Evolutionary conservation across 805 yeast species (phyloP).

Genomic region (Kluyveromyces dobzhanskii): DNA sequence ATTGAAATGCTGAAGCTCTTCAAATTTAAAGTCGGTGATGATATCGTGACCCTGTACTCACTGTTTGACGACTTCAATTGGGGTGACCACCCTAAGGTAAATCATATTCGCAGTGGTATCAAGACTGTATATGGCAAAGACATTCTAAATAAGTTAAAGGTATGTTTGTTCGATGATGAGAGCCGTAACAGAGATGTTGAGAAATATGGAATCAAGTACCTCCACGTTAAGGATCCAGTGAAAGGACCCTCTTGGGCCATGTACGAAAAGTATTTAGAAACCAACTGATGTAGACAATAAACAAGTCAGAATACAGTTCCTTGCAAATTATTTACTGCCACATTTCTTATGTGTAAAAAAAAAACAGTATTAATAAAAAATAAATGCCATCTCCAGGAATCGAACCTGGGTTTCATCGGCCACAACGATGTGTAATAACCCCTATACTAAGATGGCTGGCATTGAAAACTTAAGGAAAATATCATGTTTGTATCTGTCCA

Average conservation of each 20-base stretch:
- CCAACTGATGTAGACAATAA: too few relatives aligned
- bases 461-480: too few relatives aligned
- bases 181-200: constrained; percentile 69
- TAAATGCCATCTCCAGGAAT: constrained; percentile 58
- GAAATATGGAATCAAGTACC: constrained; percentile 59
- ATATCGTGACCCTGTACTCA: constrained; percentile 17
- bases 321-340: too few relatives aligned
- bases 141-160: constrained; percentile 39
- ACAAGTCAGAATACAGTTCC: too few relatives aligned
- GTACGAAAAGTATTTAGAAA: not conserved
- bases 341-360: too few relatives aligned
- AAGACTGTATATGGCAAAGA: constrained; percentile 38
- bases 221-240: constrained; percentile 41
- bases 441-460: constrained; percentile 43
- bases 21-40: constrained; percentile 37
- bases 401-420: constrained; percentile 70
- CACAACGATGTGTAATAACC: constrained; percentile 69
- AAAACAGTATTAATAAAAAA: not conserved
- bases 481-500: too few relatives aligned
- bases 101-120: constrained; percentile 49
- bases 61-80: constrained; percentile 56
- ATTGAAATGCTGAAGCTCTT: constrained; percentile 47
- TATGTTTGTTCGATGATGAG: constrained; percentile 70
- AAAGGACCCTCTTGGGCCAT: constrained; percentile 1
- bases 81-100: constrained; percentile 58